Percentiles rank a stretch among this genome's conserved stretches.
These are phyloP conservation scores for Phallus indusiatus DNA, from an alignment of 768 basidiomycete species.

Conservation along the genomic window DNA sequence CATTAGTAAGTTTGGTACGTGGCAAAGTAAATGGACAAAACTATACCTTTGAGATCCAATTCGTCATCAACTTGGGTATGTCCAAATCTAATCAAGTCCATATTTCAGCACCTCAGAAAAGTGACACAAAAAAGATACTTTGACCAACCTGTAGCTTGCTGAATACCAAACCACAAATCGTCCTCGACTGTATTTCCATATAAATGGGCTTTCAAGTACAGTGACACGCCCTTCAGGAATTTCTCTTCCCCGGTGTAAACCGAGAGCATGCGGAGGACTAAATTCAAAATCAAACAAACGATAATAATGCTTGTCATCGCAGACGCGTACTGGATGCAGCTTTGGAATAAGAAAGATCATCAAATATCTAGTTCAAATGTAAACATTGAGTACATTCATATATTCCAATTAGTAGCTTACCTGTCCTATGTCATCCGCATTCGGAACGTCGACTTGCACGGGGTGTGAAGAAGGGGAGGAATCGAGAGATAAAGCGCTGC, in stretches of 20 bases:
- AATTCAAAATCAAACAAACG: not conserved
- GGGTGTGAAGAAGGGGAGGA: constrained; percentile 84
- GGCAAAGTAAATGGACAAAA: not conserved
- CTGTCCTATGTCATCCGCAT: constrained; percentile 78
- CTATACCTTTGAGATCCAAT: constrained; percentile 76
- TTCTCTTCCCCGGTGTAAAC: constrained; percentile 80
- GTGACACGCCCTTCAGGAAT: constrained; percentile 82
- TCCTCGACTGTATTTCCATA: constrained; percentile 79
- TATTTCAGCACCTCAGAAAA: not conserved
- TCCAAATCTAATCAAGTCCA: constrained; percentile 39
- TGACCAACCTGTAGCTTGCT: constrained; percentile 49
- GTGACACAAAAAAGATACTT: not conserved
- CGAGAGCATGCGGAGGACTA: constrained; percentile 90
- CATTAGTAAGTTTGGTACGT: not conserved
- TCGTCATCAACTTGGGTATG: constrained; percentile 74
- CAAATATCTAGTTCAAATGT: constrained; percentile 58
- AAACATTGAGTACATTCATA: not conserved
- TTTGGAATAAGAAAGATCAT: constrained; percentile 79
- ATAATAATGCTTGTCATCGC: not conserved
- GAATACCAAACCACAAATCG: constrained; percentile 84
- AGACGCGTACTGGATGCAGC: constrained; percentile 54
- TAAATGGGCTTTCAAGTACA: constrained; percentile 83
- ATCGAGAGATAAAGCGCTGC: constrained; percentile 72
- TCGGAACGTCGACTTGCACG: constrained; percentile 84
- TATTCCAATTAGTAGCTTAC: constrained; percentile 21